A percentile compares a stretch with the other conserved stretches of the same genome.
Evolutionary conservation across 2,329 filamentous ascomycete genomes (phyloP).

Genomic region (Canariomyces notabilis): DNA sequence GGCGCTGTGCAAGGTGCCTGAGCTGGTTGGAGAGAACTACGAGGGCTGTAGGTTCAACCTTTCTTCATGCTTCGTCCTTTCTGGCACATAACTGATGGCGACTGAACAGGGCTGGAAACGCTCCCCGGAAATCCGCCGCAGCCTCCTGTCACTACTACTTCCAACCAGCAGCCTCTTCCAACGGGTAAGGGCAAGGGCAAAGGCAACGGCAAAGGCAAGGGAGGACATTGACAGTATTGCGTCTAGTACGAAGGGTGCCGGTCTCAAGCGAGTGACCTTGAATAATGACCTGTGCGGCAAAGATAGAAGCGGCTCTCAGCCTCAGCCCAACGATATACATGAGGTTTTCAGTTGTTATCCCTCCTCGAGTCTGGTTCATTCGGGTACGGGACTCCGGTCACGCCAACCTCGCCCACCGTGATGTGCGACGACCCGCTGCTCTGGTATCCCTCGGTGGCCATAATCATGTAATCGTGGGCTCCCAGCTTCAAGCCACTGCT

Average conservation of each 20-base stretch:
- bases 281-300: no score
- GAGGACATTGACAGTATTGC: neutral
- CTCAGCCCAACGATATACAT: no score
- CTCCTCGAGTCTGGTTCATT: neutral
- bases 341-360: neutral
- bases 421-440: conserved; percentile 8
- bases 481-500: conserved; percentile 42
- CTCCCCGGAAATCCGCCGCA: conserved; percentile 3
- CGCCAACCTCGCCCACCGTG: neutral
- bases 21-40: conserved; percentile 29
- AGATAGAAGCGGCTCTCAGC: no score
- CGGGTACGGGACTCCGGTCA: neutral
- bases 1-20: conserved; percentile 27
- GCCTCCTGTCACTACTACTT: neutral
- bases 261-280: no score
- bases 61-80: neutral
- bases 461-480: conserved; percentile 47
- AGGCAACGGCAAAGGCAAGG: neutral
- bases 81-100: neutral
- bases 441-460: conserved; percentile 46
- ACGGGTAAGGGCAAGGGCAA: neutral
- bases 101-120: neutral
- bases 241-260: no score
- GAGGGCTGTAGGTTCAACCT: conserved; percentile 32
- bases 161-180: neutral